Evolutionary conservation across 148 eudicot species (phyloP).

Genomic region (Chenopodium album): DNA sequence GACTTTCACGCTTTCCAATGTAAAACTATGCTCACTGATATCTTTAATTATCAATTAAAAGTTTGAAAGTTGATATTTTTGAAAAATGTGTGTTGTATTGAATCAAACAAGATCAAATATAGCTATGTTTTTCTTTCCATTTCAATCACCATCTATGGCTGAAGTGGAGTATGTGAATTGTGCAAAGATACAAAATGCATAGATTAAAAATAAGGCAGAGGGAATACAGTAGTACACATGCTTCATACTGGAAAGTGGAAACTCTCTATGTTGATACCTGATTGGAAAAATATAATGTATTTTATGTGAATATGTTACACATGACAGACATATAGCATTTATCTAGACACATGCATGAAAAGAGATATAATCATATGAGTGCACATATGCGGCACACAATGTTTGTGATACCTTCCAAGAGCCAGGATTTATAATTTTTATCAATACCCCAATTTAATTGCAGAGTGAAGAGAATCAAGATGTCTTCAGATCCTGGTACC

Average conservation of each 20-base stretch:
- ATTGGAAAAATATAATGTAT: not conserved
- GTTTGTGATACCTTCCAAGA: not conserved
- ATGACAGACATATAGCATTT: not conserved
- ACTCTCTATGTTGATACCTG: not conserved
- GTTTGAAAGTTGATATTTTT: no score
- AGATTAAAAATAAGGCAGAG: no score
- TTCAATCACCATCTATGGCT: no score
- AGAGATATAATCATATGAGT: not conserved
- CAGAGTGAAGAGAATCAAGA: conserved; percentile 70
- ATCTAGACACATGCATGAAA: not conserved
- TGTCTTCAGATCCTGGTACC: conserved; percentile 77
- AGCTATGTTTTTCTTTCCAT: no score
- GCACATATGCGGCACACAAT: not conserved
- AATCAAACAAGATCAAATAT: no score
- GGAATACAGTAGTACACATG: not conserved
- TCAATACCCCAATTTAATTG: conserved; percentile 22
- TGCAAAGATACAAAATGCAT: no score
- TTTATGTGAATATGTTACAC: not conserved
- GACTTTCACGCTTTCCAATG: no score
- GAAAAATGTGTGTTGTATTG: no score
- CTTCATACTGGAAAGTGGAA: not conserved
- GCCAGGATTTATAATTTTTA: conserved; percentile 1
- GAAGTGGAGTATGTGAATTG: no score
- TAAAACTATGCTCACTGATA: no score
- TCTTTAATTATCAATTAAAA: no score